A percentile compares a stretch with the other conserved stretches of the same genome.
phyloP scores from a whole-genome alignment of 305 asterid species.

The Salvia sclarea region DNA sequence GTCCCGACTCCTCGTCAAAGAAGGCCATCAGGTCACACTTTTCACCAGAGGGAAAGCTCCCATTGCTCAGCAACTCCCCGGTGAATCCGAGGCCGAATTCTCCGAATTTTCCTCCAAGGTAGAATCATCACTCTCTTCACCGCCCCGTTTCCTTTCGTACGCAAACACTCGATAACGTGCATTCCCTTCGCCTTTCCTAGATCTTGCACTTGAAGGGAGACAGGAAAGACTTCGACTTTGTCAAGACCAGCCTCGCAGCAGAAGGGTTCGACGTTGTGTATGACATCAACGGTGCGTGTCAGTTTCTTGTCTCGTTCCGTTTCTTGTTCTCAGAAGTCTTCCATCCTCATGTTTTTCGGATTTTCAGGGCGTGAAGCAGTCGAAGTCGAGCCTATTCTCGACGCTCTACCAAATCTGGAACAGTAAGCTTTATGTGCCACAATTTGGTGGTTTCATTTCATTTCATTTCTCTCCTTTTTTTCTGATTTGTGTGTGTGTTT shows the following conservation, averaged over 20 bases:
- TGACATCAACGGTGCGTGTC: constrained; percentile 79
- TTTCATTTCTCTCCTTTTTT: no score
- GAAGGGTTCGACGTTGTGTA: constrained; percentile 92
- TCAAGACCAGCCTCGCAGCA: constrained; percentile 82
- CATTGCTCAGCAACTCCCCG: constrained; percentile 85
- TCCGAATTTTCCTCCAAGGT: constrained; percentile 81
- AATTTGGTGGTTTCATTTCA: no score
- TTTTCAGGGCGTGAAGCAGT: constrained; percentile 89
- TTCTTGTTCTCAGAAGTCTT: background rate
- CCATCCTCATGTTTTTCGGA: constrained; percentile 1
- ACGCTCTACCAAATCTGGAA: constrained; percentile 86
- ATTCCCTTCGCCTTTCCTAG: no score
- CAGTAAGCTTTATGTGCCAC: constrained; percentile 57
- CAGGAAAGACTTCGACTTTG: constrained; percentile 84
- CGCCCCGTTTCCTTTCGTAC: no score
- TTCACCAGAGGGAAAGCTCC: constrained; percentile 99
- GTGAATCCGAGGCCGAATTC: constrained; percentile 78
- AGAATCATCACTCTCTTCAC: background rate
- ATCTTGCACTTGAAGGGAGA: constrained; percentile 95
- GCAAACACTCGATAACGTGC: no score
- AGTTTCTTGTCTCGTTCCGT: background rate
- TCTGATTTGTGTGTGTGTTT: background rate
- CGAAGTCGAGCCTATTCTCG: constrained; percentile 89
- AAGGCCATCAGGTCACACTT: constrained; percentile 91
- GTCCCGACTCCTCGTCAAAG: constrained; percentile 88